Evolutionary conservation across 164 flowering plant species (phyloP), one percentile per base, ranked within the genome.

Genomic region (Vitis amurensis): DNA sequence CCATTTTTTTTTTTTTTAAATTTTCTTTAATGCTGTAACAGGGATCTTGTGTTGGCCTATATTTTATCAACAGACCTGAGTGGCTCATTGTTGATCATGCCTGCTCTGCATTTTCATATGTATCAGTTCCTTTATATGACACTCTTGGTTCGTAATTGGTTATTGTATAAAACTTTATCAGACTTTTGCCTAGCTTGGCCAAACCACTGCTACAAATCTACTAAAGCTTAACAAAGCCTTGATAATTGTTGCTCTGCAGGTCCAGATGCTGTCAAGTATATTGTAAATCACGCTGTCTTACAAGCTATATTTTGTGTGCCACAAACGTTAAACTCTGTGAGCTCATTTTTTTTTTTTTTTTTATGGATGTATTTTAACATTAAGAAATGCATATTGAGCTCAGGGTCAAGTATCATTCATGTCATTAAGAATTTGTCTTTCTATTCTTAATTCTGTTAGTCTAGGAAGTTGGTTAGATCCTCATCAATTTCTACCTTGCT

Each of bases 41-140:
- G 99, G 98, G 93, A 74, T 82, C 96, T 68, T 74, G 81, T 66
- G 71, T 96, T 73, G 99, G 99, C 64, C 68, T 93, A 27, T 96
- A 93, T 71, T 91, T 96, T 65, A 85, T 93, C 65, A 96, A 96
- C 84, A 85, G 96, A 75, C 98, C 99, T 49, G 99, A 96, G 83
- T 96, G 99, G 99, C 60, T 89, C 48, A 85, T 96, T 75, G 92
- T 89, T 71, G 99, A 96, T 81, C 98, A 96, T 85, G 97, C 99
- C 50, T 96, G 99, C 85, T 86, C 98, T 14, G 97, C 99, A 55
- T 96, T 91, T 85, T 96, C 99, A 16, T 88, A 66, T 71, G 75
- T 88, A 61, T 93, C 99, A 15, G 98, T 96, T 75, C 98, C 99
- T 81, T 77, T 96, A 69, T 96, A 96, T 73, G 99, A 96, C 74